Evolutionary conservation across 805 yeast species (phyloP).

Genomic region (Pichia occidentalis): DNA sequence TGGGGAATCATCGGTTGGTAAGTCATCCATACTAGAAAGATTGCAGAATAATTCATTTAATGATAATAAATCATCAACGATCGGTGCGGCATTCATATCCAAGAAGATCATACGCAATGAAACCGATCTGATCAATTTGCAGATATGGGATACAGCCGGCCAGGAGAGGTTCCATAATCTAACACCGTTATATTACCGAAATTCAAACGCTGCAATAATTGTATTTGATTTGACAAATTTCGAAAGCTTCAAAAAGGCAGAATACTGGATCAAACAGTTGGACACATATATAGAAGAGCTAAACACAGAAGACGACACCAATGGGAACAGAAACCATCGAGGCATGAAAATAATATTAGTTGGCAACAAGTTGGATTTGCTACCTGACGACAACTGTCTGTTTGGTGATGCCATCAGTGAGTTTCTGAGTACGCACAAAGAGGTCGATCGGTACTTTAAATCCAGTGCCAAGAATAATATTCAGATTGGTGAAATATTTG

Average conservation of each 20-base stretch:
- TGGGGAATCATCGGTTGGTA: constrained; percentile 57
- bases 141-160: constrained; percentile 96
- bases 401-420: constrained; percentile 19
- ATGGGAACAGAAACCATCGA: neutral
- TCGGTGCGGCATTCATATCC: constrained; percentile 97
- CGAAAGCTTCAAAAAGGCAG: constrained; percentile 57
- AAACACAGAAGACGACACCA: constrained; percentile 3
- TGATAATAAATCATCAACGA: constrained; percentile 78
- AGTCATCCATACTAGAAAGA: constrained; percentile 71
- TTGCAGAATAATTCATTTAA: constrained; percentile 71
- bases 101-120: constrained; percentile 47
- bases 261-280: constrained; percentile 86
- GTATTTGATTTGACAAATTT: constrained; percentile 74
- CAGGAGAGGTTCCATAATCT: constrained; percentile 79
- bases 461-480: constrained; percentile 71
- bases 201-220: constrained; percentile 77
- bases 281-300: constrained; percentile 25
- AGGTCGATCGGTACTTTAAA: constrained; percentile 23
- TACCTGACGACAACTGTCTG: constrained; percentile 20
- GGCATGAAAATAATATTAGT: constrained; percentile 43
- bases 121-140: constrained; percentile 39
- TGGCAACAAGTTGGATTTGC: constrained; percentile 79
- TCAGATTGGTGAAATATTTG: constrained; percentile 46
- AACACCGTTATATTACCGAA: constrained; percentile 80
- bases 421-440: constrained; percentile 20